Base-by-base conservation (phyloP, 495 filamentous ascomycete species). In the Hypoxylon perforatum region DNA sequence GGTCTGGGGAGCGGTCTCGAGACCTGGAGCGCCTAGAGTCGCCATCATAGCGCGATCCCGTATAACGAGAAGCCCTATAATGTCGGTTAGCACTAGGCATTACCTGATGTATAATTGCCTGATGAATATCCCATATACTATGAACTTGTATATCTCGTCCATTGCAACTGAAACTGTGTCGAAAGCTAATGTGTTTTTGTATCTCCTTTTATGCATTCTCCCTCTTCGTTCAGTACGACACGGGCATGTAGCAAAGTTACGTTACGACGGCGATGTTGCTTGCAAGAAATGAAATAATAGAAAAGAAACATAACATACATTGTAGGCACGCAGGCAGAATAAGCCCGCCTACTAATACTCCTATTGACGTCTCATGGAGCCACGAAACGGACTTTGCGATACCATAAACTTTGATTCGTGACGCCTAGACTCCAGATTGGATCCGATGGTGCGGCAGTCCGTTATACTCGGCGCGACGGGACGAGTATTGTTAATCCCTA, bases 1-100 rank as follows among this genome's bases (percentile, higher is more conserved):
- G 67, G 60, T 89, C 88, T 14, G 87, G 87, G 0, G 87, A 89
- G 44, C 86, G 78, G 55, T 89, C 87, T 62, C 87, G 77, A 44
- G 84, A 81, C 46, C 84, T 82, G 23, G 81, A 84, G 61, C 81
- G 81, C 22, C 80, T 78, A 25, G 72, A 70, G 35, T 82, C 81
- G 64, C 74, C 72, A 57, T 82, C 81, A 63, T 82, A 84, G 35
- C 76, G 67, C 53, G 77, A 77, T 42, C 76, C 78, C 18, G 65
- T 56, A 63, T 83, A 83, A 67, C 81, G 75, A 35, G 81, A 82
- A 73, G 81, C 79, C 70, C 70, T 75, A 48, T 17, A 35, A 53
- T 30, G 36, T 10, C 35, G 25, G 35, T 63, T 47, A 71, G 61
- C 47, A 52, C 8, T 39, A 57, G 46, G 35, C 10, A 18, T 30